Conservation (phyloP, 495 filamentous ascomycete genomes). For the Trichoderma gamsii region DNA sequence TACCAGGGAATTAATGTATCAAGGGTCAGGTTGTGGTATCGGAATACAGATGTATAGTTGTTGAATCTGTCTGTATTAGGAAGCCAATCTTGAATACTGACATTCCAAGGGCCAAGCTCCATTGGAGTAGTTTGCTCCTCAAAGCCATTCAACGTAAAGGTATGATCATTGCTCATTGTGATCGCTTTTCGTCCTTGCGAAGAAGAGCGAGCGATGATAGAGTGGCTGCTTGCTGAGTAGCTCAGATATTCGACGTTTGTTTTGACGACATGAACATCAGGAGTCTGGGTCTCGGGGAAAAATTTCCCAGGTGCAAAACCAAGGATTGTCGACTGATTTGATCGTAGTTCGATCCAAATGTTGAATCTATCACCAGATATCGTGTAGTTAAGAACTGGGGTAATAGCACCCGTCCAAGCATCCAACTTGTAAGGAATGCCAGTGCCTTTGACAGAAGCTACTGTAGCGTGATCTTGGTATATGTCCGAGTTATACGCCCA, state of each 20-base stretch:
- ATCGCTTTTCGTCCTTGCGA: neutral
- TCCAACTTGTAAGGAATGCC: slow-evolving; percentile 13
- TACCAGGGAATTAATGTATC: slow-evolving; percentile 7
- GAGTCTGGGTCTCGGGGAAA: neutral
- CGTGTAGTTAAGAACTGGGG: slow-evolving; percentile 10
- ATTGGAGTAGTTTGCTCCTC: neutral
- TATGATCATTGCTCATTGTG: neutral
- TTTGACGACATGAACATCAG: neutral
- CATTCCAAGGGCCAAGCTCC: slow-evolving; percentile 13
- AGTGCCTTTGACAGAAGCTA: slow-evolving; percentile 5
- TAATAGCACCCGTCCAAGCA: slow-evolving; percentile 8
- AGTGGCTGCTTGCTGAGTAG: slow-evolving; percentile 9
- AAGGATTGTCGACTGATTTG: slow-evolving; percentile 13
- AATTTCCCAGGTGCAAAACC: slow-evolving; percentile 2
- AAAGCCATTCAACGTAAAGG: neutral
- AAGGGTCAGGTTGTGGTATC: neutral
- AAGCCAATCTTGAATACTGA: slow-evolving; percentile 14
- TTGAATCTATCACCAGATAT: slow-evolving; percentile 14
- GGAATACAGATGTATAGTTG: slow-evolving; percentile 11
- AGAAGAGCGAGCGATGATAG: slow-evolving; percentile 5
- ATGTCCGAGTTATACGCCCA: slow-evolving; percentile 16
- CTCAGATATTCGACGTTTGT: slow-evolving; percentile 11
- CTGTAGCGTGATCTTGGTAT: slow-evolving; percentile 13
- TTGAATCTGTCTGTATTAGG: neutral
- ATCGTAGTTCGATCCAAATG: slow-evolving; percentile 13